Percentiles rank a stretch among this genome's conserved stretches.
Evolutionary conservation across 352 stramenopile species (phyloP).

Genomic region (Pythium grandisporangium): DNA sequence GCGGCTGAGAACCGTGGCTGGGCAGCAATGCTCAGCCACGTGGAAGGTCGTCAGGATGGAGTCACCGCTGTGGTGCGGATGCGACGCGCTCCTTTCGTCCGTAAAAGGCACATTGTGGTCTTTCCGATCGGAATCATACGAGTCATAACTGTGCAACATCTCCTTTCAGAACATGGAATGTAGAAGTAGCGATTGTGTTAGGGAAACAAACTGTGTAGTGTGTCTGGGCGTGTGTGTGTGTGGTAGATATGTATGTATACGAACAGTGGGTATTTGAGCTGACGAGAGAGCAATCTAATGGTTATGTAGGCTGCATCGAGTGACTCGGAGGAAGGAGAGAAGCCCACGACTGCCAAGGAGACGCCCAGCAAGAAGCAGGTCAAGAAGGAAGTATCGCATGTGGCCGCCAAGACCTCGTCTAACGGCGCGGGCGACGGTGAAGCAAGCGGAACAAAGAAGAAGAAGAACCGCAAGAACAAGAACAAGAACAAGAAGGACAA

Average conservation of each 20-base stretch:
- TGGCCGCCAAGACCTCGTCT: background rate
- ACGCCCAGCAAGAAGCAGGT: conserved; percentile 17
- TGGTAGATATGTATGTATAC: too few species aligned
- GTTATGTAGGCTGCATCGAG: conserved; percentile 19
- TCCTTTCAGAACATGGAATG: conserved; percentile 6
- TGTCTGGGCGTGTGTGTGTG: conserved; percentile 1
- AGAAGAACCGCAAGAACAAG: conserved; percentile 55
- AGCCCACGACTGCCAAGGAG: conserved; percentile 14
- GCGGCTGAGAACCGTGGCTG: background rate
- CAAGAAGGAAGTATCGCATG: conserved; percentile 15
- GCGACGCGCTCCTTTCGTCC: conserved; percentile 9
- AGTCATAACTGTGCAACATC: conserved; percentile 91
- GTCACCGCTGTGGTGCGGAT: too few species aligned
- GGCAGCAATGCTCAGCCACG: too few species aligned
- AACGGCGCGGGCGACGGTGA: conserved; percentile 5
- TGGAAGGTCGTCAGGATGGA: too few species aligned
- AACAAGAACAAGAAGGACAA: conserved; percentile 44
- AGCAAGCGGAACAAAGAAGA: conserved; percentile 31
- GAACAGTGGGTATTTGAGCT: too few species aligned
- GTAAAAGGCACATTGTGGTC: conserved; percentile 26
- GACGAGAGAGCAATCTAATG: conserved; percentile 3
- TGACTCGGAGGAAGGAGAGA: conserved; percentile 30
- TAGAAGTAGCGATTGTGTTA: too few species aligned
- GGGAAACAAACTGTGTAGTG: background rate
- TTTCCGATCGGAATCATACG: conserved; percentile 85